phyloP scores from a whole-genome alignment of 495 filamentous ascomycete species.

The Hypoxylon crocopeplum region DNA sequence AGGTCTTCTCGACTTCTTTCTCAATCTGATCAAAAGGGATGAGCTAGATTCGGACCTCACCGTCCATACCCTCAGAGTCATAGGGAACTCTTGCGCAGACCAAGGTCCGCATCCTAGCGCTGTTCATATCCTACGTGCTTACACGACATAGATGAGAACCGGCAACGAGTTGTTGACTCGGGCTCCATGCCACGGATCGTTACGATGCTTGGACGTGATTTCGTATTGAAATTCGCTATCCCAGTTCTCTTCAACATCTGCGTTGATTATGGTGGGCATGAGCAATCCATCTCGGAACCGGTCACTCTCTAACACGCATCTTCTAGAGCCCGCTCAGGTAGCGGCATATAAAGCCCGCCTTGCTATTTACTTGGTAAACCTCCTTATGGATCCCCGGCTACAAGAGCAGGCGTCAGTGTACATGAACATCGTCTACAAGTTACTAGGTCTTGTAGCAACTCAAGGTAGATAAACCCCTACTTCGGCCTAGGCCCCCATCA shows the following conservation, averaged over 20 bases:
- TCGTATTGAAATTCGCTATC: slow-evolving; percentile 62
- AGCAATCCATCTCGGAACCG: not conserved
- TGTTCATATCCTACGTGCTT: not conserved
- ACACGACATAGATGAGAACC: slow-evolving; percentile 68
- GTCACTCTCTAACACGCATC: slow-evolving; percentile 25
- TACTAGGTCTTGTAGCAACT: slow-evolving; percentile 56
- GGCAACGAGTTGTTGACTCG: slow-evolving; percentile 67
- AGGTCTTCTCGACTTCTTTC: slow-evolving; percentile 71
- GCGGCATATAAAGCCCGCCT: slow-evolving; percentile 54
- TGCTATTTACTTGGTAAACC: slow-evolving; percentile 48
- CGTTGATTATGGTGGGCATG: slow-evolving; percentile 71
- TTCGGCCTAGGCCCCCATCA: too few species aligned
- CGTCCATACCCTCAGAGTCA: slow-evolving; percentile 67
- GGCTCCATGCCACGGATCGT: slow-evolving; percentile 65
- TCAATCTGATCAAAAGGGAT: slow-evolving; percentile 57
- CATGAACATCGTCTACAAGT: slow-evolving; percentile 52
- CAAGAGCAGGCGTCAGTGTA: slow-evolving; percentile 32
- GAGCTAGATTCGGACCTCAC: slow-evolving; percentile 43
- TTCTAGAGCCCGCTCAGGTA: slow-evolving; percentile 59
- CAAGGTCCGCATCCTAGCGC: slow-evolving; percentile 58
- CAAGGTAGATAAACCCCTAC: slow-evolving; percentile 45
- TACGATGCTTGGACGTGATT: slow-evolving; percentile 55
- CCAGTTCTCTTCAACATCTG: slow-evolving; percentile 77
- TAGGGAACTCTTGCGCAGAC: slow-evolving; percentile 85
- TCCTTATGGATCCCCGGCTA: slow-evolving; percentile 42